phyloP scores from a whole-genome alignment of 495 filamentous ascomycete species.

The Hypoxylon cercidicola region DNA sequence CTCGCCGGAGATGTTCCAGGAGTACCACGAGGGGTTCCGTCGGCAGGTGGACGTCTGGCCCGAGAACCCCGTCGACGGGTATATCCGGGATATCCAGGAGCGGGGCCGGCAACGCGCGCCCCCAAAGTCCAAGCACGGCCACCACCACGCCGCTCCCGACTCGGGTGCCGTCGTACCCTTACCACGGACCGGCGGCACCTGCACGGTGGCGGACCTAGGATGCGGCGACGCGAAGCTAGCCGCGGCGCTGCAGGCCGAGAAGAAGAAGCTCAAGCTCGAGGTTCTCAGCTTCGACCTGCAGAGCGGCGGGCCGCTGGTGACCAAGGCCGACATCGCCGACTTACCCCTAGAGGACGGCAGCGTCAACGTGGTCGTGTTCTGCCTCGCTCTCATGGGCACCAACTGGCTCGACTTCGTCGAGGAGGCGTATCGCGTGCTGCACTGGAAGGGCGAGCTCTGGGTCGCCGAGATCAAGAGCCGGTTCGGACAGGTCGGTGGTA shows the following conservation, averaged over 20 bases:
- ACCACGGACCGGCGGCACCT: constrained; percentile 63
- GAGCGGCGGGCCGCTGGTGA: constrained; percentile 74
- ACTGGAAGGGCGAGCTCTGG: constrained; percentile 95
- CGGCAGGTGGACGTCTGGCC: constrained; percentile 95
- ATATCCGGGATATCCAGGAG: constrained; percentile 72
- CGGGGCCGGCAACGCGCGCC: constrained; percentile 58
- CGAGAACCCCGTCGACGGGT: constrained; percentile 89
- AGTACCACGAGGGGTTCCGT: constrained; percentile 95
- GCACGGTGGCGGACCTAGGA: constrained; percentile 80
- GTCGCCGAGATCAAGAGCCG: constrained; percentile 94
- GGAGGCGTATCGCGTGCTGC: constrained; percentile 89
- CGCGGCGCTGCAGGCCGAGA: constrained; percentile 71
- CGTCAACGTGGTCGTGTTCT: constrained; percentile 90
- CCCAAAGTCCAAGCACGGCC: constrained; percentile 39
- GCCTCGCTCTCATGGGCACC: constrained; percentile 96
- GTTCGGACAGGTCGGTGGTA: constrained; percentile 73
- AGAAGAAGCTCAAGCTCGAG: constrained; percentile 52
- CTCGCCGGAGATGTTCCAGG: constrained; percentile 88
- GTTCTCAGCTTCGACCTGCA: constrained; percentile 64
- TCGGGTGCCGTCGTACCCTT: constrained; percentile 40
- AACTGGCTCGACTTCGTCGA: constrained; percentile 97
- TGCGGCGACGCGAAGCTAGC: constrained; percentile 73
- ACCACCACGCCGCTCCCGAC: constrained; percentile 36
- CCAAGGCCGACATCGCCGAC: constrained; percentile 85
- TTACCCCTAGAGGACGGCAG: constrained; percentile 76